Evolutionary conservation across 2,329 filamentous ascomycete genomes (phyloP), one percentile per base, ranked within the genome.

Genomic region (Alternaria sp.): DNA sequence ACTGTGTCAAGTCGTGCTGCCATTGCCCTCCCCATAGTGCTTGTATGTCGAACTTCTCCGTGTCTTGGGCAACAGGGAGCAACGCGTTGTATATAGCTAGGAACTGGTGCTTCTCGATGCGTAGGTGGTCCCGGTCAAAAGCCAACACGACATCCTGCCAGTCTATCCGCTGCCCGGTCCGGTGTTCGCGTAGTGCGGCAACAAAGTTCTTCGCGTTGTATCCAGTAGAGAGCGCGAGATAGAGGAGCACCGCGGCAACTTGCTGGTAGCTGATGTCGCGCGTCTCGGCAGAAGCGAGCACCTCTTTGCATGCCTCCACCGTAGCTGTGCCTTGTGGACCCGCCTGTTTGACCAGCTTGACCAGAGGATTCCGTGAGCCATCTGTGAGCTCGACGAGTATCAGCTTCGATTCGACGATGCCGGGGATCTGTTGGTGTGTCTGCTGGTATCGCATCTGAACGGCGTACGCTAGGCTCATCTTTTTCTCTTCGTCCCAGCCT

Each of bases 1-100:
- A 82, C 66, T 98, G 94, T 0, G 95, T 92, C 63, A 96, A 89
- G 14, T 91, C 87, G 67, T 96, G 88, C 63, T 90, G 88, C 94
- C 96, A 99, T 63, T 87, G 71, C 7, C 94, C 94, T 59, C 94
- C 94, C 94, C 95, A 98, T 22, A 99, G 83, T 39, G 85, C 86
- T 76, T 97, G 93, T 44, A 99, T 90, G 74, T 97, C 92, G 69
- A 98, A 88, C 26, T 82, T 82, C 16, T 85, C 81, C 48, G 87
- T 82, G 9, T 86, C 85, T 32, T 81, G 78, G 3, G 93, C 91
- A 55, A 95, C 83, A 1, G 90, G 89, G 16, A 93, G 81, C 28
- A 99, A 81, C 5, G 92, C 91, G 56, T 91, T 87, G 80, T 95
- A 97, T 4, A 99, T 82, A 12, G 86, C 86, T 41, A 95, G 80